Percentiles rank a stretch among this genome's conserved stretches.
Conservation (phyloP, 352 stramenopile species). For the Aphanomyces stellatus region DNA sequence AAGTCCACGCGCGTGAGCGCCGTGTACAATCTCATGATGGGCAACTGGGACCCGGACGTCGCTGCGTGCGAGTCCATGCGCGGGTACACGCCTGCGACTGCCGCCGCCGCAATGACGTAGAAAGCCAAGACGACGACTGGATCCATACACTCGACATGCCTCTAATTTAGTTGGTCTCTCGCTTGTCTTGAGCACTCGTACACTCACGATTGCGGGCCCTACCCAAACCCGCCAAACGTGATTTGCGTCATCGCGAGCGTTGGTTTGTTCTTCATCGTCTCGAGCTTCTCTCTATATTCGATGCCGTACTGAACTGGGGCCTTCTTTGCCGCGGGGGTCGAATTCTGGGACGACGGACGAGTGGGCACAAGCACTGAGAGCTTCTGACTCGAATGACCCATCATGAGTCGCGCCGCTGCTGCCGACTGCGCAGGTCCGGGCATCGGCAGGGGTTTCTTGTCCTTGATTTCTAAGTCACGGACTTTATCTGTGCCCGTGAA, state of each 20-base stretch:
- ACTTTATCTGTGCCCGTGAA: conserved; percentile 74
- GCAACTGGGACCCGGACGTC: too few species aligned
- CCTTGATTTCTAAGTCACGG: conserved; percentile 47
- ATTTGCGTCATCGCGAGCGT: conserved; percentile 68
- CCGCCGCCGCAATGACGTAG: too few species aligned
- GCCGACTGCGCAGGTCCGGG: conserved; percentile 63
- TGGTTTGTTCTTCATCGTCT: conserved; percentile 67
- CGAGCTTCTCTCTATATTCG: conserved; percentile 68
- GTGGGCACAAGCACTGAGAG: conserved; percentile 45
- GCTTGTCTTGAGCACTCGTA: not conserved
- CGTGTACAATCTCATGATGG: too few species aligned
- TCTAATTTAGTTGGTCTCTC: not conserved
- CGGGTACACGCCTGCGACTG: too few species aligned
- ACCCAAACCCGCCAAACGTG: conserved; percentile 55
- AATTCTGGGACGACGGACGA: conserved; percentile 43
- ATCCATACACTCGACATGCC: too few species aligned
- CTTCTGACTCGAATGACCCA: conserved; percentile 78
- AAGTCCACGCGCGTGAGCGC: too few species aligned
- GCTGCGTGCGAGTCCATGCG: too few species aligned
- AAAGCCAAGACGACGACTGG: too few species aligned
- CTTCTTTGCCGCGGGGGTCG: conserved; percentile 1
- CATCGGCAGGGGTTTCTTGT: conserved; percentile 41
- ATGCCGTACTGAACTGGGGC: conserved; percentile 57
- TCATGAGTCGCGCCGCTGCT: conserved; percentile 70
- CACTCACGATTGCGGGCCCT: not conserved